A percentile compares a stretch with the other conserved stretches of the same genome.
These are phyloP conservation scores for Trametes polyzona DNA, from an alignment of 1,284 basidiomycete species.

Conservation along the genomic window DNA sequence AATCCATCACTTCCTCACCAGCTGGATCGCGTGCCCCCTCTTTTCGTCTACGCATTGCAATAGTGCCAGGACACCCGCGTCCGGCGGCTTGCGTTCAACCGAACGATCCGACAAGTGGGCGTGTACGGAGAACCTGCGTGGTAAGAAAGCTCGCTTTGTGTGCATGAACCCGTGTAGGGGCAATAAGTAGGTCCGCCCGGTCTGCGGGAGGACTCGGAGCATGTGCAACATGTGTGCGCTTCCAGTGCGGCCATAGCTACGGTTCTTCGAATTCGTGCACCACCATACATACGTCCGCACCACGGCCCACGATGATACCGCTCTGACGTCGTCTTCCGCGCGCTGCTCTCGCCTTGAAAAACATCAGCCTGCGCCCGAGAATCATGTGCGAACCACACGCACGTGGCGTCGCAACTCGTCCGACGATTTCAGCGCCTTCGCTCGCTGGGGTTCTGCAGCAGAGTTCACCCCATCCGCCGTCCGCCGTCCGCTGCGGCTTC, in stretches of 20 bases:
- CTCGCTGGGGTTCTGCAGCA: constrained; percentile 21
- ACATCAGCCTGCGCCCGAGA: background rate
- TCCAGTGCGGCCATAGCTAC: background rate
- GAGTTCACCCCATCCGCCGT: constrained; percentile 22
- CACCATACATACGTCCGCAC: background rate
- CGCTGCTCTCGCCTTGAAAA: background rate
- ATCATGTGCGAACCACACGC: constrained; percentile 14
- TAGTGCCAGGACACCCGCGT: too few relatives aligned
- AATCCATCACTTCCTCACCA: background rate
- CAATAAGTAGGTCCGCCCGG: too few relatives aligned
- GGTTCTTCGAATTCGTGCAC: background rate
- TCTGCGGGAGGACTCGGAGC: background rate
- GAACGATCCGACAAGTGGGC: too few relatives aligned
- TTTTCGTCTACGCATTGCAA: background rate
- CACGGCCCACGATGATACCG: background rate
- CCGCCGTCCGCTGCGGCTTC: constrained; percentile 8
- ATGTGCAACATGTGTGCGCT: background rate
- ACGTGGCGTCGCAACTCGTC: constrained; percentile 18
- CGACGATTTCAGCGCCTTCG: constrained; percentile 7
- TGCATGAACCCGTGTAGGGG: too few relatives aligned
- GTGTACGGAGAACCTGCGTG: too few relatives aligned
- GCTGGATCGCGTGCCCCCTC: background rate
- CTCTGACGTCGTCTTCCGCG: constrained; percentile 10
- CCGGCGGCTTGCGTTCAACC: too few relatives aligned
- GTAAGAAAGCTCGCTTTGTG: too few relatives aligned